Percentiles rank a stretch among this genome's conserved stretches.
Evolutionary conservation across 1,284 basidiomycete species (phyloP).

Genomic region (Cutaneotrichosporon sp.): DNA sequence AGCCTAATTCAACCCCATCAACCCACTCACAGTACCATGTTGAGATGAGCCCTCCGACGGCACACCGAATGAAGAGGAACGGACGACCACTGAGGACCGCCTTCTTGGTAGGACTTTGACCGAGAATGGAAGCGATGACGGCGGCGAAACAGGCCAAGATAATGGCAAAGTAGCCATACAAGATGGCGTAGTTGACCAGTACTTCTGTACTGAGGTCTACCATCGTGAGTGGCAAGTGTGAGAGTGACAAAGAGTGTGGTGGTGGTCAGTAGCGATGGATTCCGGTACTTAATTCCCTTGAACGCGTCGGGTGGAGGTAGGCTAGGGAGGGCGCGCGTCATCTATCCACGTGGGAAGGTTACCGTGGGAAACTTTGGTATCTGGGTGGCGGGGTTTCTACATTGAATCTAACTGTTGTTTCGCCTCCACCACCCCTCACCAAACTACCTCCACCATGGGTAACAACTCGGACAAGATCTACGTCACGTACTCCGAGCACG

Average conservation of each 20-base stretch:
- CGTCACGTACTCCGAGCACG: constrained; percentile 53
- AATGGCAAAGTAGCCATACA: constrained; percentile 58
- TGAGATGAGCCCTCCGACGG: constrained; percentile 40
- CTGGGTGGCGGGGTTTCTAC: not conserved
- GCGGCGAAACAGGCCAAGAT: constrained; percentile 54
- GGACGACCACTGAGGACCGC: constrained; percentile 34
- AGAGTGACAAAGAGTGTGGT: not conserved
- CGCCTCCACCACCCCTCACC: not conserved
- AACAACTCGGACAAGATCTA: constrained; percentile 53
- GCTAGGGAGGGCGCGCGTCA: not conserved
- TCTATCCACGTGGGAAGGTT: not conserved
- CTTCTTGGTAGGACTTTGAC: constrained; percentile 19
- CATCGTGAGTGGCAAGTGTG: not conserved
- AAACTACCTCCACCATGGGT: constrained; percentile 38
- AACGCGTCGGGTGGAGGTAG: constrained; percentile 1
- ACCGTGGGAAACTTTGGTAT: not conserved
- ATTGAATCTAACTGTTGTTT: not conserved
- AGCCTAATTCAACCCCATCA: not conserved
- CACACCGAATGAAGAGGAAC: constrained; percentile 44
- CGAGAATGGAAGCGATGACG: constrained; percentile 51
- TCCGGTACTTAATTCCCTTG: not conserved
- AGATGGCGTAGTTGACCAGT: constrained; percentile 54
- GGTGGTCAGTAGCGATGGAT: not conserved
- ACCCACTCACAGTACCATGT: constrained; percentile 65
- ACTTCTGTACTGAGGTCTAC: constrained; percentile 22